Conservation (phyloP, 2,329 filamentous ascomycete species). For the Thelonectria discophora region DNA sequence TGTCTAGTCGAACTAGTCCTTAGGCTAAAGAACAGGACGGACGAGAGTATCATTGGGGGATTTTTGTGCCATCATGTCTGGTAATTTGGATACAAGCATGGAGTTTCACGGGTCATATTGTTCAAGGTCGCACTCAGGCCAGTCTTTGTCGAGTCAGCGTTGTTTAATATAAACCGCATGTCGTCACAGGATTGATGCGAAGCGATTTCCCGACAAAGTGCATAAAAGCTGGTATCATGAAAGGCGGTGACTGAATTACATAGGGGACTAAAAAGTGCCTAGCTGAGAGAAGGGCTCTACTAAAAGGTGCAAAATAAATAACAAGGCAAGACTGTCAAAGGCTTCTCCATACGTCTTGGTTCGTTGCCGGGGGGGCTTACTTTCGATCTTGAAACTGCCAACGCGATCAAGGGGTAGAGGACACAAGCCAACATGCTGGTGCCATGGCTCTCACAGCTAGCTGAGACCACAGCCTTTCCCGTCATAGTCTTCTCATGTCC, state of each 20-base stretch:
- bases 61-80: constrained; percentile 17
- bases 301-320: constrained; percentile 45
- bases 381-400: constrained; percentile 35
- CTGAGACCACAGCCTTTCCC: constrained; percentile 34
- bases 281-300: constrained; percentile 47
- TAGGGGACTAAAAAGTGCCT: constrained; percentile 54
- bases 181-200: constrained; percentile 10
- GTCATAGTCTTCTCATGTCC: constrained; percentile 24
- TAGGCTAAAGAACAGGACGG: constrained; percentile 1
- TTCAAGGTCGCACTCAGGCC: neutral
- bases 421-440: constrained; percentile 34
- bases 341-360: constrained; percentile 43
- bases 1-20: constrained; percentile 55
- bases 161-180: constrained; percentile 12
- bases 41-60: neutral
- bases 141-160: constrained; percentile 15
- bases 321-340: constrained; percentile 51
- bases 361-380: constrained; percentile 37
- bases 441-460: constrained; percentile 39
- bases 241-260: constrained; percentile 56
- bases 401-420: constrained; percentile 38
- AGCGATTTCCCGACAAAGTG: constrained; percentile 2
- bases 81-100: constrained; percentile 35
- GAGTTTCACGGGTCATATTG: constrained; percentile 31
- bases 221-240: constrained; percentile 56